Conservation (phyloP, 2,329 filamentous ascomycete genomes). For the Aspergillus sp. region DNA sequence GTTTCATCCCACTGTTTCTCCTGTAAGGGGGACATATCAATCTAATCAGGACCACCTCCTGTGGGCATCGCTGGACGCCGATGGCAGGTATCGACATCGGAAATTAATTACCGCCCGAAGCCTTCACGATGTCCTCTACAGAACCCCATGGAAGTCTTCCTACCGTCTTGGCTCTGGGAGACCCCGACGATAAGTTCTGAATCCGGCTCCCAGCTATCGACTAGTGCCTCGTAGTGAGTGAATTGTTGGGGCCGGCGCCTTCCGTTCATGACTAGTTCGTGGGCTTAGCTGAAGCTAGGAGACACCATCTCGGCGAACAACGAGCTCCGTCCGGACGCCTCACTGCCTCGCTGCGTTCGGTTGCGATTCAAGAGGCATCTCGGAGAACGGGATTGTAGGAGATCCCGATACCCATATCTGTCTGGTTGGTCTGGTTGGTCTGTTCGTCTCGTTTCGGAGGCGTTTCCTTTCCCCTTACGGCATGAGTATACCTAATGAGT, state of each 20-base stretch:
- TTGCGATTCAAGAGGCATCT: not conserved
- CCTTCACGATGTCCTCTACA: not conserved
- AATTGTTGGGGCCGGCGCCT: not conserved
- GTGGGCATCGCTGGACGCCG: no score
- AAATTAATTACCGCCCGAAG: not conserved
- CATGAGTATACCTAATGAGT: not conserved
- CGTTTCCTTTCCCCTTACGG: not conserved
- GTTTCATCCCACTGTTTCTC: no score
- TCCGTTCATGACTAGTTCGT: not conserved
- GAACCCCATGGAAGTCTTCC: not conserved
- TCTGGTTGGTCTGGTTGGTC: not conserved
- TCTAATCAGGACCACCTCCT: no score
- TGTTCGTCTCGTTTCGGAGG: not conserved
- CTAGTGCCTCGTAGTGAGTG: not conserved
- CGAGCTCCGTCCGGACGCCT: not conserved
- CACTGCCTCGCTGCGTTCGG: not conserved
- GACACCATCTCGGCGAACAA: not conserved
- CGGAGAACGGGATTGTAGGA: not conserved
- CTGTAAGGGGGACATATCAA: no score
- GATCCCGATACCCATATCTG: not conserved
- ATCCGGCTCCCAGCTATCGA: not conserved
- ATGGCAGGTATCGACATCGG: not conserved
- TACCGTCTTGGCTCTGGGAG: not conserved
- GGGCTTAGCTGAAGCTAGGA: not conserved
- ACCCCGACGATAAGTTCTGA: not conserved